Conservation (phyloP, 768 basidiomycete species). For the Trametes punicea region DNA sequence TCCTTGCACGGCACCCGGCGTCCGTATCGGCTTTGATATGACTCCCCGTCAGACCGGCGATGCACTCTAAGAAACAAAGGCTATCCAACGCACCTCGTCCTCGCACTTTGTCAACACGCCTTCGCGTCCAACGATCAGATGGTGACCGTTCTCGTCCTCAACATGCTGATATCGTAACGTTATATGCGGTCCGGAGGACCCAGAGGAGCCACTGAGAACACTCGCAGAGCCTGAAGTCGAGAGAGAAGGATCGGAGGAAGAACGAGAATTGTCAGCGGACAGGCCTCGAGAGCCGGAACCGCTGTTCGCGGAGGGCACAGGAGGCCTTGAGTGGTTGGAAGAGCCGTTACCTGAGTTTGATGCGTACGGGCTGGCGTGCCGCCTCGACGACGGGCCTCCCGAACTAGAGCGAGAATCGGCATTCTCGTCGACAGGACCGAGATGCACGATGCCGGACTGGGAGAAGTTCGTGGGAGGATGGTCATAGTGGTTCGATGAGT, state of each 20-base stretch:
- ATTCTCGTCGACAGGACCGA: slow-evolving; percentile 22
- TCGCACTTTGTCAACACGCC: slow-evolving; percentile 65
- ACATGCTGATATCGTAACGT: slow-evolving; percentile 66
- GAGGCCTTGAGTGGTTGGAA: slow-evolving; percentile 2
- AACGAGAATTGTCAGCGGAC: slow-evolving; percentile 3
- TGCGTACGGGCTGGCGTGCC: background rate
- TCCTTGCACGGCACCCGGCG: slow-evolving; percentile 78
- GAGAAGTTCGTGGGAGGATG: slow-evolving; percentile 23
- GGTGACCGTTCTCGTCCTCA: slow-evolving; percentile 62
- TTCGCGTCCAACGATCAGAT: slow-evolving; percentile 67
- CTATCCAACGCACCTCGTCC: slow-evolving; percentile 50
- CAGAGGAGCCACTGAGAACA: slow-evolving; percentile 16
- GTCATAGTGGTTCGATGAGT: background rate
- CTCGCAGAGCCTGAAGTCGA: slow-evolving; percentile 13
- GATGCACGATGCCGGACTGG: slow-evolving; percentile 29
- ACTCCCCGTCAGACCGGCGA: background rate
- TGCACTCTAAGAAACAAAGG: background rate
- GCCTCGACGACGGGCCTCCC: background rate
- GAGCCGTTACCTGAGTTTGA: slow-evolving; percentile 13
- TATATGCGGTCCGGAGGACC: slow-evolving; percentile 38
- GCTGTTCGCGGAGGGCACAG: background rate
- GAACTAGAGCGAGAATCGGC: slow-evolving; percentile 12
- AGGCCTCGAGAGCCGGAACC: background rate
- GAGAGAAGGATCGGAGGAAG: background rate
- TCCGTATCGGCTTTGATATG: slow-evolving; percentile 61